phyloP scores from a whole-genome alignment of 2,329 filamentous ascomycete genomes.

The Fusarium compactum region DNA sequence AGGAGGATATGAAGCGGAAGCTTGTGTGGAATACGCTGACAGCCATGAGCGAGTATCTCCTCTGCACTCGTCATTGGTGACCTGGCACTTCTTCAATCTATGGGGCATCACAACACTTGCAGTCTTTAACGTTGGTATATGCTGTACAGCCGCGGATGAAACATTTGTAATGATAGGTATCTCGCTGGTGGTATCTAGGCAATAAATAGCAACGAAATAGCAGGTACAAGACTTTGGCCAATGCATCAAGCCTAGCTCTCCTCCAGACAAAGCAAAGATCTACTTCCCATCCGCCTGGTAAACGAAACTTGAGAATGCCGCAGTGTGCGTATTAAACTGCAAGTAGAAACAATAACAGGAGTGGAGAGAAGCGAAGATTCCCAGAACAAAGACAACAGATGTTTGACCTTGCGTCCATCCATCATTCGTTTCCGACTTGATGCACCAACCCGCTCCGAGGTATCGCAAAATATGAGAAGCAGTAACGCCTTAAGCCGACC shows the following conservation, averaged over 20 bases:
- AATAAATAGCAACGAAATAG: conserved; percentile 44
- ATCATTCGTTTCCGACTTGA: conserved; percentile 24
- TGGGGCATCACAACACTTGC: neutral
- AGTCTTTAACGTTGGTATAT: neutral
- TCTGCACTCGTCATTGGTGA: conserved; percentile 78
- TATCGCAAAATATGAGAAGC: conserved; percentile 45
- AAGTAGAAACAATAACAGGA: conserved; percentile 26
- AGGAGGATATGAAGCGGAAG: conserved; percentile 88
- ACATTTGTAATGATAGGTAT: conserved; percentile 35
- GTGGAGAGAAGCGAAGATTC: conserved; percentile 36
- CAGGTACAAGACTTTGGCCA: conserved; percentile 45
- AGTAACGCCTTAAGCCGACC: conserved; percentile 31
- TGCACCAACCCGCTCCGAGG: conserved; percentile 33
- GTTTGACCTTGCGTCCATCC: conserved; percentile 34
- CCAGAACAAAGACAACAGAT: conserved; percentile 25
- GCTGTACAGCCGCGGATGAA: conserved; percentile 19
- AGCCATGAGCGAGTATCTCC: conserved; percentile 74
- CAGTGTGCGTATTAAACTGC: conserved; percentile 24
- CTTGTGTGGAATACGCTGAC: conserved; percentile 76
- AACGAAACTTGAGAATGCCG: conserved; percentile 10
- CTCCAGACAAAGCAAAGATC: conserved; percentile 28
- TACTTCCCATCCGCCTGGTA: conserved; percentile 23
- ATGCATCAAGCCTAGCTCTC: conserved; percentile 41
- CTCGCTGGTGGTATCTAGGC: conserved; percentile 48
- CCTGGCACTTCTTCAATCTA: neutral